These are phyloP conservation scores for Irpex sp. DNA, from an alignment of 1,284 basidiomycete species.

Conservation along the genomic window DNA sequence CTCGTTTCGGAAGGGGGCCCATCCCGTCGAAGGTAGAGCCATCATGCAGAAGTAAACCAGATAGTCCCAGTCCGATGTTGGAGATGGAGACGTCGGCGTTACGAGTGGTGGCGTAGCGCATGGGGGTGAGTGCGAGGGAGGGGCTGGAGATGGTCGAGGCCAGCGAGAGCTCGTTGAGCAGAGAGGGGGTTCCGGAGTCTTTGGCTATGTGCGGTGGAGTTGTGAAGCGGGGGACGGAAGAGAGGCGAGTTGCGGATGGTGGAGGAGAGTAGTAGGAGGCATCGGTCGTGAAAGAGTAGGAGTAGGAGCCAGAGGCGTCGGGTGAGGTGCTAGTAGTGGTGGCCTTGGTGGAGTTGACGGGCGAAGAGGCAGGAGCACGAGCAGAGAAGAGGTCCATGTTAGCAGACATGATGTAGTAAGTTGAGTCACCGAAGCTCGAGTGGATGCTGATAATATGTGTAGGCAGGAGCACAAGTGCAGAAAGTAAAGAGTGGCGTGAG, in stretches of 20 bases:
- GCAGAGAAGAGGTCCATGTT: not conserved
- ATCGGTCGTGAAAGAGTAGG: not conserved
- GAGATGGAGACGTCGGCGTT: constrained; percentile 3
- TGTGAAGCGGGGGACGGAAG: constrained; percentile 7
- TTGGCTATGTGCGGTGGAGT: not conserved
- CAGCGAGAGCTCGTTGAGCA: constrained; percentile 11
- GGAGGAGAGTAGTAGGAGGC: constrained; percentile 12
- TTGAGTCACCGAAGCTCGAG: not conserved
- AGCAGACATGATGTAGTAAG: not conserved
- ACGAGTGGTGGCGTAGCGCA: constrained; percentile 6
- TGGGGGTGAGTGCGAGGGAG: constrained; percentile 11
- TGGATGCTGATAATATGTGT: not conserved
- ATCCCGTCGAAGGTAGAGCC: constrained; percentile 22
- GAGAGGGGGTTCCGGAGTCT: constrained; percentile 11
- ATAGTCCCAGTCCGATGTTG: constrained; percentile 23
- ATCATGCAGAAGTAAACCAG: constrained; percentile 17
- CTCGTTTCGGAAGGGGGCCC: constrained; percentile 16
- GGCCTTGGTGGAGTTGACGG: not conserved
- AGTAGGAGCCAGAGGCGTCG: not conserved
- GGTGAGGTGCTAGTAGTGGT: not conserved
- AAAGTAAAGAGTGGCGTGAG: not conserved
- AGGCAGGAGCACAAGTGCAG: not conserved
- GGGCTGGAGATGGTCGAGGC: constrained; percentile 12
- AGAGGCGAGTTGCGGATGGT: constrained; percentile 8
- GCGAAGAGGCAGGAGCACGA: not conserved